Percentiles rank a stretch among this genome's conserved stretches.
Evolutionary conservation across 23 red algal genomes (phyloP).

Genomic region (Gracilaria domingensis): DNA sequence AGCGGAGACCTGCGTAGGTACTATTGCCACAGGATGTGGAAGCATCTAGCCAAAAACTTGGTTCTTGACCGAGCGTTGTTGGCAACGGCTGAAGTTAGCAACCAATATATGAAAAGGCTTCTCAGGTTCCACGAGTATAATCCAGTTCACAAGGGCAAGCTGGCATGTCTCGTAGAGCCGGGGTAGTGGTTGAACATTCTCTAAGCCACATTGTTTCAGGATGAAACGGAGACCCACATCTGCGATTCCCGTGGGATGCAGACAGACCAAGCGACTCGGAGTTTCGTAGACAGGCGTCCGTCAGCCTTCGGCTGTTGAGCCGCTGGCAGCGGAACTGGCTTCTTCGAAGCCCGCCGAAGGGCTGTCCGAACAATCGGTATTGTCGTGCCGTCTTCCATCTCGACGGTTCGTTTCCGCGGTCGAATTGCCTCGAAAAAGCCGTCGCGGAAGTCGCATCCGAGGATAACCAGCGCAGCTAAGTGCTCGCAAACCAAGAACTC

Average conservation of each 20-base stretch:
- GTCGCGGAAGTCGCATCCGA: constrained; percentile 32
- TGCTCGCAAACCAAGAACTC: constrained; percentile 5
- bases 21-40: background rate
- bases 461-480: background rate
- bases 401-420: background rate
- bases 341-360: background rate
- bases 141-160: background rate
- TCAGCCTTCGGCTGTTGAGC: background rate
- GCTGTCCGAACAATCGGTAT: background rate
- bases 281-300: background rate
- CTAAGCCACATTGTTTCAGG: background rate
- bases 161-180: background rate
- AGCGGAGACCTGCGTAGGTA: background rate
- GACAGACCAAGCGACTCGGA: background rate
- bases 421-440: constrained; percentile 17
- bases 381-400: background rate
- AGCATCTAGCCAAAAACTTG: background rate
- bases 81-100: background rate
- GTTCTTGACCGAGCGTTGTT: background rate
- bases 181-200: constrained; percentile 1
- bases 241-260: background rate
- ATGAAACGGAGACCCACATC: background rate
- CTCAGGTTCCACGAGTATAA: background rate
- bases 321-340: background rate
- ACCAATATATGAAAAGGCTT: constrained; percentile 4